Evolutionary conservation across 225 moss, liverwort and hornwort genomes (phyloP).

Genomic region (Antitrichia curtipendula): DNA sequence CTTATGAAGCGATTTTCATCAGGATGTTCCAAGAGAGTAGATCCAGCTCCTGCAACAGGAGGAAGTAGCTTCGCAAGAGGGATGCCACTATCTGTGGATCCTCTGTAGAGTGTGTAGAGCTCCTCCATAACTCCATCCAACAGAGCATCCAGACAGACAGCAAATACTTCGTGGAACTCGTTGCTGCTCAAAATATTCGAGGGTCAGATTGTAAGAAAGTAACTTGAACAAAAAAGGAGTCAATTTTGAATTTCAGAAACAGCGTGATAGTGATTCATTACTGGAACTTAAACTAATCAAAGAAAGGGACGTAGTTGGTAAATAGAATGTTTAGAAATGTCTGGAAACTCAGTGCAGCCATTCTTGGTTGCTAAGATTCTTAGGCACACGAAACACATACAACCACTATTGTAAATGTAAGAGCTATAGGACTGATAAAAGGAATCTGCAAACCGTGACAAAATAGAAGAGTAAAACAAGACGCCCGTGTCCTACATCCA

Average conservation of each 20-base stretch:
- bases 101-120: constrained; percentile 62
- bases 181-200: constrained; percentile 35
- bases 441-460: background rate
- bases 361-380: background rate
- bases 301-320: background rate
- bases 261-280: background rate
- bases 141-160: constrained; percentile 62
- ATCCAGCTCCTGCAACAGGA: constrained; percentile 77
- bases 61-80: constrained; percentile 91
- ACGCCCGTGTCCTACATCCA: background rate
- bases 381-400: background rate
- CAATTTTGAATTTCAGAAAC: background rate
- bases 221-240: background rate
- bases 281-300: background rate
- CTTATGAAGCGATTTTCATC: constrained; percentile 78
- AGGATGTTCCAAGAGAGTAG: constrained; percentile 68
- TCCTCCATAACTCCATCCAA: constrained; percentile 83
- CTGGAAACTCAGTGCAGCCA: background rate
- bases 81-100: constrained; percentile 60
- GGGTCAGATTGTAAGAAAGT: background rate
- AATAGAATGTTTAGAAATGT: background rate
- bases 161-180: constrained; percentile 71
- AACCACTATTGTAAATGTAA: background rate
- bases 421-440: background rate
- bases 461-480: background rate